phyloP scores from a whole-genome alignment of 768 basidiomycete species.

The Rhodotorula graminis region DNA sequence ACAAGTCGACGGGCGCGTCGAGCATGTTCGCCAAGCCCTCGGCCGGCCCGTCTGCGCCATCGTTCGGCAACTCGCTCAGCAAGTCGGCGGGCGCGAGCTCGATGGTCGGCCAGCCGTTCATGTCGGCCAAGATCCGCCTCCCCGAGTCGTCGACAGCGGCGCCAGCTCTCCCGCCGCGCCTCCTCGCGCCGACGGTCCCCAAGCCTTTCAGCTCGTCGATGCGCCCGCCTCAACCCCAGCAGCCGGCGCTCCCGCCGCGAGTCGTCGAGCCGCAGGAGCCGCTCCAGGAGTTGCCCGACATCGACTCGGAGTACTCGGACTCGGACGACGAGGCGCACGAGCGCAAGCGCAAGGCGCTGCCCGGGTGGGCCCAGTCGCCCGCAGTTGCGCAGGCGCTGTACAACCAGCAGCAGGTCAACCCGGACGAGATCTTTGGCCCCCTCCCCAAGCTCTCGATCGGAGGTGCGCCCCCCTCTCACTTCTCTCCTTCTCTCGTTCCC shows the following conservation, averaged over 20 bases:
- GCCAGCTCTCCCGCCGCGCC: slow-evolving; percentile 47
- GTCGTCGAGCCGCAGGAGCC: slow-evolving; percentile 18
- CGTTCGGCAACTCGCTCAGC: slow-evolving; percentile 5
- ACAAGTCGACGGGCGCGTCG: slow-evolving; percentile 16
- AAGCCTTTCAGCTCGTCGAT: slow-evolving; percentile 14
- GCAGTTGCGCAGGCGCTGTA: slow-evolving; percentile 72
- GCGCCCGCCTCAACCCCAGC: neutral
- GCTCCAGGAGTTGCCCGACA: slow-evolving; percentile 77
- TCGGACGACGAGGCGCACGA: slow-evolving; percentile 83
- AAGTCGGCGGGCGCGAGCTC: slow-evolving; percentile 59
- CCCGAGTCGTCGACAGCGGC: slow-evolving; percentile 40
- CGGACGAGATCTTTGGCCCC: slow-evolving; percentile 78
- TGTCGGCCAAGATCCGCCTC: slow-evolving; percentile 27
- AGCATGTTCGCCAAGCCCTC: slow-evolving; percentile 10
- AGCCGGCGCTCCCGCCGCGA: slow-evolving; percentile 1
- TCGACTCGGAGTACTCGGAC: slow-evolving; percentile 94
- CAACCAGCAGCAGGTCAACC: slow-evolving; percentile 72
- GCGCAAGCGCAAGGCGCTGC: slow-evolving; percentile 62
- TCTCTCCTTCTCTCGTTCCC: neutral
- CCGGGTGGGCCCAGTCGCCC: slow-evolving; percentile 88
- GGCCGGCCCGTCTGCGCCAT: neutral
- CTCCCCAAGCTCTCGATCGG: slow-evolving; percentile 85
- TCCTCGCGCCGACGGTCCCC: slow-evolving; percentile 56
- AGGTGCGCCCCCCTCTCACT: slow-evolving; percentile 16
- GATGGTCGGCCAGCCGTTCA: slow-evolving; percentile 50